Evolutionary conservation across 345 rosid genomes (phyloP), one percentile per base, ranked within the genome.

Genomic region (Eucalyptus albens): DNA sequence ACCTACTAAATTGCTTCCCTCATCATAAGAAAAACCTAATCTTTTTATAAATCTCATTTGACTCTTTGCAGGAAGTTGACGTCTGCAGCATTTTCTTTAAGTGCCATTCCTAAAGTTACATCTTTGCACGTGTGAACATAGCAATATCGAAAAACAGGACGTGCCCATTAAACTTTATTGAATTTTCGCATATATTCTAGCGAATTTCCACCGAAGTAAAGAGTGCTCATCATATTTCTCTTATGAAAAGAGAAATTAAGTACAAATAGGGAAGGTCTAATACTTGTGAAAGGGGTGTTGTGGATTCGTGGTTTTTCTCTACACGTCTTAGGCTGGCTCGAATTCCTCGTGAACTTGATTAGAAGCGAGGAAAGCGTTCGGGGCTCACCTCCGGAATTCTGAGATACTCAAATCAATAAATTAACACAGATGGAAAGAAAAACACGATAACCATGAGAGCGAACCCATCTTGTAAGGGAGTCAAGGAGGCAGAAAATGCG

Each of bases 71-170:
- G 17, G 40, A 31, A 31, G 12, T 67, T 31, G 80, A 67, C 3
- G 1, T 4, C 9, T 31, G 4, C 22, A 1, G 21, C 77, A 67
- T 67, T 15, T 31, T 31, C 40, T 67, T 15, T 0, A 0, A 65
- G 21, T 16, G 80, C 3, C 40, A 0, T 19, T 17, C 42, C 44
- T 9, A 27, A 31, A 69, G 2, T 31, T 31, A 69, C 42, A 69
- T 31, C 42, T 31, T 3, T 15, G 7, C 0, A 2, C 42, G 5
- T 16, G 42, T 8, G 80, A 31, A 9, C 80, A 8, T 31, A 16
- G 19, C 22, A 16, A 31, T 31, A 17, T 5, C 12, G 31, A 60
- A 60, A 60, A 60, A 8, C 31, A 12, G 16, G 67, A 60, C 67
- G 1, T 69, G 83, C 27, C 2, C 15, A 77, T 21, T 24, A 21